Conservation (phyloP, 2,329 filamentous ascomycete genomes). For the Pseudocercospora ulei region DNA sequence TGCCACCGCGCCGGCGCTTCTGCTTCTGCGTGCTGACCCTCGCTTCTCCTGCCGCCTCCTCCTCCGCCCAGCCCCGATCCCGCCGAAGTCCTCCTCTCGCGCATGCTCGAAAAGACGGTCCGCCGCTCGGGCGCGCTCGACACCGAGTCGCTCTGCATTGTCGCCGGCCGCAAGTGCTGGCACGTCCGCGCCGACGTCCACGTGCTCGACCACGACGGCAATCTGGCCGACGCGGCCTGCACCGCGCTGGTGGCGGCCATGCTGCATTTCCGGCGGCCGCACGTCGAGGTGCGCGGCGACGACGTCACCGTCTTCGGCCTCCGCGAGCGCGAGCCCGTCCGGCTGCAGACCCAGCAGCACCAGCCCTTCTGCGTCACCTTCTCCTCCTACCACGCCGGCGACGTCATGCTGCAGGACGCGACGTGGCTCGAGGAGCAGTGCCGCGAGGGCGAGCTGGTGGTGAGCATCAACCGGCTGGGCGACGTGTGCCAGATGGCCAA, state of each 20-base stretch:
- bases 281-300: slow-evolving; percentile 77
- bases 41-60: too few relatives aligned
- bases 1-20: too few relatives aligned
- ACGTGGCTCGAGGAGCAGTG: slow-evolving; percentile 67
- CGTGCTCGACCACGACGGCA: slow-evolving; percentile 82
- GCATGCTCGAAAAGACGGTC: slow-evolving; percentile 85
- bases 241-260: slow-evolving; percentile 79
- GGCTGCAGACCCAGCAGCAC: slow-evolving; percentile 79
- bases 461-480: slow-evolving; percentile 80
- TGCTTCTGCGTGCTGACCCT: too few relatives aligned
- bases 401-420: slow-evolving; percentile 62
- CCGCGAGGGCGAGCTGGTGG: slow-evolving; percentile 60
- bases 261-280: slow-evolving; percentile 82
- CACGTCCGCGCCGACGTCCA: slow-evolving; percentile 84
- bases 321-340: slow-evolving; percentile 79
- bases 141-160: slow-evolving; percentile 87
- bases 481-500: slow-evolving; percentile 90
- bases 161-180: slow-evolving; percentile 86
- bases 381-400: slow-evolving; percentile 65
- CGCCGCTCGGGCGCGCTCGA: slow-evolving; percentile 86
- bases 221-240: slow-evolving; percentile 75
- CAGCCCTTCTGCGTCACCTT: slow-evolving; percentile 87
- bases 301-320: slow-evolving; percentile 73
- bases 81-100: slow-evolving; percentile 71
- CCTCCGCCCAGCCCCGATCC: slow-evolving; percentile 32